Percentiles rank a stretch among this genome's conserved stretches.
Conservation (phyloP, 2,329 filamentous ascomycete species). For the Beauveria sp. region DNA sequence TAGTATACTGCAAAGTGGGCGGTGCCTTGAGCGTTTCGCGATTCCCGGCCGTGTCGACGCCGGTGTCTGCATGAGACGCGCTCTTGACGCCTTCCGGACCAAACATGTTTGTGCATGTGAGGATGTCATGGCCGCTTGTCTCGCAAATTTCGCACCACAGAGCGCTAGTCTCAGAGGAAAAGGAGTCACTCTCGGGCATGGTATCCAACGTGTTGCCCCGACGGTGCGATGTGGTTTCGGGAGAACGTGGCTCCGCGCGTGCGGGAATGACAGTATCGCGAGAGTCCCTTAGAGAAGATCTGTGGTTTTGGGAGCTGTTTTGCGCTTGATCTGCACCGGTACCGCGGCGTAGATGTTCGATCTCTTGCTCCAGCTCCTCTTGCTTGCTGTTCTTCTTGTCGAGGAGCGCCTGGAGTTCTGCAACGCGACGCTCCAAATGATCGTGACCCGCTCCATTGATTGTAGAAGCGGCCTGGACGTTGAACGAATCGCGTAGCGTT, state of each 20-base stretch:
- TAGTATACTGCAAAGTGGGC: not conserved
- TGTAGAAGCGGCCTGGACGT: not conserved
- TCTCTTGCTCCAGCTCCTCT: slow-evolving; percentile 77
- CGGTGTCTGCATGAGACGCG: slow-evolving; percentile 19
- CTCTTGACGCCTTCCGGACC: slow-evolving; percentile 36
- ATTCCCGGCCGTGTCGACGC: slow-evolving; percentile 27
- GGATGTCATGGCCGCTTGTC: slow-evolving; percentile 82
- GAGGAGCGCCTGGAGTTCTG: slow-evolving; percentile 65
- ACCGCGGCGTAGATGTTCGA: slow-evolving; percentile 56
- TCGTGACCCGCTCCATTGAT: slow-evolving; percentile 46
- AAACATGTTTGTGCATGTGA: slow-evolving; percentile 91
- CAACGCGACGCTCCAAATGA: slow-evolving; percentile 71
- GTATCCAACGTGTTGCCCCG: slow-evolving; percentile 53
- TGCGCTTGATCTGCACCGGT: slow-evolving; percentile 24
- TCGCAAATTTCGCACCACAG: slow-evolving; percentile 97
- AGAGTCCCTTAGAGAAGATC: slow-evolving; percentile 57
- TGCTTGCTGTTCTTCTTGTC: slow-evolving; percentile 68
- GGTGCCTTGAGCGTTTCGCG: slow-evolving; percentile 33
- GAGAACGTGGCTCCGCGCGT: slow-evolving; percentile 39
- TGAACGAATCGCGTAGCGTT: slow-evolving; percentile 17
- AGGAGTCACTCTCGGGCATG: slow-evolving; percentile 62
- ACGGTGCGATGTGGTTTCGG: slow-evolving; percentile 38
- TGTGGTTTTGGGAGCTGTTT: slow-evolving; percentile 36
- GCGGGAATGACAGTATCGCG: slow-evolving; percentile 56
- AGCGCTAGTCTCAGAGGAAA: slow-evolving; percentile 63